Evolutionary conservation across 176 grass and related monocot species (phyloP).

Genomic region (Paspalum vaginatum): DNA sequence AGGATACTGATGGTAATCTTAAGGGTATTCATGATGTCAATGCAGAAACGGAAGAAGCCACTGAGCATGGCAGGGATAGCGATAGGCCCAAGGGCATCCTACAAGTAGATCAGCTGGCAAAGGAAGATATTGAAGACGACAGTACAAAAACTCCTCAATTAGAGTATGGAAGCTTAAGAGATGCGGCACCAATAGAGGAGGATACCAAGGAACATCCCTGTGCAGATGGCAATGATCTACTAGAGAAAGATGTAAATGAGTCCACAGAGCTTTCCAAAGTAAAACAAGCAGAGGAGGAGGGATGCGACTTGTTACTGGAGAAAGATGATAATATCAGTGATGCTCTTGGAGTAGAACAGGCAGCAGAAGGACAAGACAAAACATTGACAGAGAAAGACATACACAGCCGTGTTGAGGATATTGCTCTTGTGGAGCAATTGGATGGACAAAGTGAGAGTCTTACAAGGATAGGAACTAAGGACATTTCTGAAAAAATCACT

Average conservation of each 20-base stretch:
- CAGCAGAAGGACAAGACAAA: slow-evolving; percentile 21
- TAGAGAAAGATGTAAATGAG: slow-evolving; percentile 13
- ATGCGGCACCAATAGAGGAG: slow-evolving; percentile 9
- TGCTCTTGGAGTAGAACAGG: slow-evolving; percentile 37
- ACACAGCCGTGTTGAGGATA: slow-evolving; percentile 27
- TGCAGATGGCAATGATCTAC: slow-evolving; percentile 14
- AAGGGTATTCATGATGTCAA: slow-evolving; percentile 16
- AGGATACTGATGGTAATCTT: slow-evolving; percentile 26
- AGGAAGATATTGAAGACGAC: slow-evolving; percentile 30
- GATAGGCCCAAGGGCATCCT: background rate
- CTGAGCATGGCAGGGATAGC: background rate
- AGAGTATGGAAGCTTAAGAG: slow-evolving; percentile 14
- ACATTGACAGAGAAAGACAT: background rate
- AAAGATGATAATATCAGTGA: slow-evolving; percentile 30
- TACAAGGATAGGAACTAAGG: background rate
- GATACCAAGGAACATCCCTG: slow-evolving; percentile 25
- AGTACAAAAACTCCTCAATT: slow-evolving; percentile 28
- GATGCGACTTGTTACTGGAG: slow-evolving; percentile 2
- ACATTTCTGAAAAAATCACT: slow-evolving; percentile 27
- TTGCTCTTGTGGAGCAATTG: slow-evolving; percentile 10
- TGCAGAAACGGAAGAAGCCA: slow-evolving; percentile 13
- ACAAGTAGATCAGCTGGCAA: slow-evolving; percentile 9
- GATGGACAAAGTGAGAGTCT: slow-evolving; percentile 18
- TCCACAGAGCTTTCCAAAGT: slow-evolving; percentile 16
- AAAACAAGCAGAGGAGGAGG: slow-evolving; percentile 21